Evolutionary conservation across 805 yeast genomes (phyloP).

Genomic region (Metschnikowia lachancei): DNA sequence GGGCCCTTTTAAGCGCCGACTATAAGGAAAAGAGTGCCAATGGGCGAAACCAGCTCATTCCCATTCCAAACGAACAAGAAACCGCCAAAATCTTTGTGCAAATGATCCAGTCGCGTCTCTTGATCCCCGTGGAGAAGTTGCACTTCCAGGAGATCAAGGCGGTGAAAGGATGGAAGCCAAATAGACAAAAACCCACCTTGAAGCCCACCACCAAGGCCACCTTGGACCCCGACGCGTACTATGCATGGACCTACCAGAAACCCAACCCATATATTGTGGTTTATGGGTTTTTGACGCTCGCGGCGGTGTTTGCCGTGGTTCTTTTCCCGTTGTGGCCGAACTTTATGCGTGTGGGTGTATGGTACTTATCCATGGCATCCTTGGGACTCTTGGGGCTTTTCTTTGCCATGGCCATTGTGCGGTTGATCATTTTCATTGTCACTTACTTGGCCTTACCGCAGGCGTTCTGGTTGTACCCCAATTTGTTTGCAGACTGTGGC

Average conservation of each 20-base stretch:
- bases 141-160: constrained; percentile 64
- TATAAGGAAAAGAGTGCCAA: constrained; percentile 54
- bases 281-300: constrained; percentile 64
- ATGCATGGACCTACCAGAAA: constrained; percentile 77
- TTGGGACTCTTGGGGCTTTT: constrained; percentile 72
- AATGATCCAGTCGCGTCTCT: constrained; percentile 69
- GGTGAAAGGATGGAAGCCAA: constrained; percentile 56
- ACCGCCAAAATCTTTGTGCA: constrained; percentile 63
- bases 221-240: constrained; percentile 65
- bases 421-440: constrained; percentile 66
- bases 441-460: constrained; percentile 57
- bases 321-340: constrained; percentile 95
- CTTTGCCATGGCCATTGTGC: constrained; percentile 72
- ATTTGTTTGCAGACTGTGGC: constrained; percentile 92
- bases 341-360: constrained; percentile 84
- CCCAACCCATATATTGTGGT: constrained; percentile 62
- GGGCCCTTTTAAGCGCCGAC: constrained; percentile 74
- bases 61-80: constrained; percentile 46
- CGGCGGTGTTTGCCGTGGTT: constrained; percentile 59
- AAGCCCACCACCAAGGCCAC: constrained; percentile 55
- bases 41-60: constrained; percentile 43
- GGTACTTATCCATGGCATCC: constrained; percentile 79
- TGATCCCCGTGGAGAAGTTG: constrained; percentile 73
- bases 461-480: constrained; percentile 97
- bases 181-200: constrained; percentile 61